Evolutionary conservation across 768 basidiomycete species (phyloP), one percentile per base, ranked within the genome.

Genomic region (Pisolithus albus): DNA sequence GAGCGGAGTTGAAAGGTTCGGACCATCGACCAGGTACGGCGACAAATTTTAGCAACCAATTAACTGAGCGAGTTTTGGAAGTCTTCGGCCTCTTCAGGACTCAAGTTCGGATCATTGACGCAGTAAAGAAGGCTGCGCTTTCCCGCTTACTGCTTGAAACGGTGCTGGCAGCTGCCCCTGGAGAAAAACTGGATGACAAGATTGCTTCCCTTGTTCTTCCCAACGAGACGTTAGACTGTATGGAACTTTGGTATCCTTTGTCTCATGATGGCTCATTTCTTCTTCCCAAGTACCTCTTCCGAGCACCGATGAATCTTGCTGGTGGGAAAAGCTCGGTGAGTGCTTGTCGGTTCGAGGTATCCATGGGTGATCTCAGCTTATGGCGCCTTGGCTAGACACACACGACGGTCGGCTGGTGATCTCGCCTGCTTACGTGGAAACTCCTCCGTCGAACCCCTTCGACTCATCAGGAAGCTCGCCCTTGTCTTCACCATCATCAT

Each of bases 11-110:
- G 51, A 76, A 75, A 61, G 82, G 88, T n/a, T 99, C 96, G 6
- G 96, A 99, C 71, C 96, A 99, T 64, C 84, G 87, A 63, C 96
- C 96, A 65, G 90, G 92, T 85, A 55, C 48, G 71, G 56, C 23
- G 41, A 47, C n/a, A 34, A 18, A 9, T 2, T 24, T 10, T 5
- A 37, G 19, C 43, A 3, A 26, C 26, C 19, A 52, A 34, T 38
- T 40, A 40, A 19, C 42, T 49, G 51, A 39, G n/a, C 40, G 18
- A 21, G 38, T 18, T 24, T 13, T 37, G 13, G 34, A 53, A 91
- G 95, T 99, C 4, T 95, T 88, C 59, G 91, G 82, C 5, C 68
- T 92, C 7, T 93, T 96, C 70, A 75, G 80, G 47, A 83, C 84
- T 2, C 78, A 84, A 48, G 80, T 97, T 16, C 80, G 88, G 39